These are phyloP conservation scores for Fusarium sp. DNA, from an alignment of 2,329 filamentous ascomycete species.

Conservation along the genomic window DNA sequence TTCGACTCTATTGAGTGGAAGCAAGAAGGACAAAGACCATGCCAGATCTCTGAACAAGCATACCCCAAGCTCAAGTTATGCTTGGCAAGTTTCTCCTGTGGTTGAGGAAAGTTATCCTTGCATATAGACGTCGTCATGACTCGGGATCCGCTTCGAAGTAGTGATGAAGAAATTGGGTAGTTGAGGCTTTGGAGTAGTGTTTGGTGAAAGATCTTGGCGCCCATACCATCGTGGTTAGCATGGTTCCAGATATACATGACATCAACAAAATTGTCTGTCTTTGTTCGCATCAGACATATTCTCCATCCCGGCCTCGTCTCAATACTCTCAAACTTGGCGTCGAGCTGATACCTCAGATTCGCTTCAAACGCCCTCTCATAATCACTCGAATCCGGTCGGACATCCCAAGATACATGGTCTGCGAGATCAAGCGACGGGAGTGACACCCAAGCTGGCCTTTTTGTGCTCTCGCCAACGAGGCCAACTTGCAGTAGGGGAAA, in stretches of 20 bases:
- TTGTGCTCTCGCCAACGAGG: background rate
- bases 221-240: background rate
- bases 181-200: background rate
- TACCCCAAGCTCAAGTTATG: background rate
- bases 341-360: background rate
- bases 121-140: background rate
- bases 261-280: background rate
- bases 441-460: background rate
- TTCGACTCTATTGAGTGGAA: background rate
- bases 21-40: background rate
- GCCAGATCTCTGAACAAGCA: constrained; percentile 1
- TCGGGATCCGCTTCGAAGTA: background rate
- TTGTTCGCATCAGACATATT: background rate
- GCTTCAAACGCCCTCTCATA: background rate
- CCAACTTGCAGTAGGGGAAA: background rate
- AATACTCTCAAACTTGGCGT: background rate
- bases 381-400: accelerated
- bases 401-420: constrained; percentile 1
- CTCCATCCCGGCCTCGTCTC: background rate
- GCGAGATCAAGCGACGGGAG: background rate
- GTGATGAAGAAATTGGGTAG: background rate
- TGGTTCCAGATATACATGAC: constrained; percentile 8
- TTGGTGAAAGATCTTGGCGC: background rate
- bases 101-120: background rate
- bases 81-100: constrained; percentile 2